Conservation (phyloP, 1,284 basidiomycete genomes). For the Xerocomus minutiporus region DNA sequence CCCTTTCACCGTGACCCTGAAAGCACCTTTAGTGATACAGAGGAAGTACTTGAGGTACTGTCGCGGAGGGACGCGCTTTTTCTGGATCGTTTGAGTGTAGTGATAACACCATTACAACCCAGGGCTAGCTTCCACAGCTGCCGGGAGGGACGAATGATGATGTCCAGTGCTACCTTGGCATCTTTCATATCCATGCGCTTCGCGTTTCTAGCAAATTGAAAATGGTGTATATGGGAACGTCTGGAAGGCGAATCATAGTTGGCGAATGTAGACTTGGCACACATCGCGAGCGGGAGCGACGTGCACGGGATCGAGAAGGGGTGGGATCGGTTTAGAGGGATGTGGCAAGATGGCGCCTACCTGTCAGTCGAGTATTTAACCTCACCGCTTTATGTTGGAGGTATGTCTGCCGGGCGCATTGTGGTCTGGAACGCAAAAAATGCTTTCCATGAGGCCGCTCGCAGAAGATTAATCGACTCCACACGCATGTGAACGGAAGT, state of each 20-base stretch:
- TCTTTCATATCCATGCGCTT: slow-evolving; percentile 6
- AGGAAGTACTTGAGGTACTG: slow-evolving; percentile 10
- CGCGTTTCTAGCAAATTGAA: slow-evolving; percentile 13
- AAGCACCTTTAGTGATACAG: slow-evolving; percentile 17
- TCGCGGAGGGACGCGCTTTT: slow-evolving; percentile 7
- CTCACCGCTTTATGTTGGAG: slow-evolving; percentile 10
- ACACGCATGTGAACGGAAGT: slow-evolving; percentile 14
- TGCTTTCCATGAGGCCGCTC: slow-evolving; percentile 18
- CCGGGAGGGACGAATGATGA: slow-evolving; percentile 24
- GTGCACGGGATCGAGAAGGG: neutral
- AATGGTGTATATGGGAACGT: slow-evolving; percentile 6
- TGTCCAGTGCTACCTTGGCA: slow-evolving; percentile 15
- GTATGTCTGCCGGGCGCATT: slow-evolving; percentile 19
- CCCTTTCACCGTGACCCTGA: neutral
- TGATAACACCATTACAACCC: slow-evolving; percentile 1
- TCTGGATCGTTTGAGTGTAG: slow-evolving; percentile 3
- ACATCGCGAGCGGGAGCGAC: slow-evolving; percentile 13
- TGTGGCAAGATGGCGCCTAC: neutral
- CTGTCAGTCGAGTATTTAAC: slow-evolving; percentile 23
- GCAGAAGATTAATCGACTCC: slow-evolving; percentile 9
- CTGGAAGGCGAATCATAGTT: slow-evolving; percentile 8
- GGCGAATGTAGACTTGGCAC: slow-evolving; percentile 3
- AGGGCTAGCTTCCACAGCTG: slow-evolving; percentile 21
- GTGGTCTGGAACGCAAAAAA: slow-evolving; percentile 20
- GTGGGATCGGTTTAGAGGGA: neutral